Evolutionary conservation across 257 asterid genomes (phyloP), one percentile per base, ranked within the genome.

Genomic region (Solanum pimpinellifolium): DNA sequence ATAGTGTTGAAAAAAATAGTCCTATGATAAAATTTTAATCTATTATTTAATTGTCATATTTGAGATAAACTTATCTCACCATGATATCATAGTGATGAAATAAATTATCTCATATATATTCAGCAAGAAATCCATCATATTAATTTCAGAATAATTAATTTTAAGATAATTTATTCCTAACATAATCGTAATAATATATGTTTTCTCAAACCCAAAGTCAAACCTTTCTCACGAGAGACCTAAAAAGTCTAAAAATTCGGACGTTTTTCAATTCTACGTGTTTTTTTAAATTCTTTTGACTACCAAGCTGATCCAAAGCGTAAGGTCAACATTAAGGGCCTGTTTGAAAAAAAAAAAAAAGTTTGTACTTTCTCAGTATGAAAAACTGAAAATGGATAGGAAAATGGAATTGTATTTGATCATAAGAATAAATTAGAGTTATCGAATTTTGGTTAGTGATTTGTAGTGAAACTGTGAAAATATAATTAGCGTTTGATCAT

Each of bases 81-180:
- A 49, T 16, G 1, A 39, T 39, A 39, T 7, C 10, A 39, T 39
- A 39, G 11, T 39, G 0, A 39, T 39, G 0, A 39, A 39, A 39
- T 39, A 39, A 39, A 7, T 8, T 39, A 39, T 39, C 42, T 41
- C 21, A 49, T 49, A 15, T 2, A 15, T 49, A 4, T 47, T 2
- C 0, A 4, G 1, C 0, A 1, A 47, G 5, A 47, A 47, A 5
- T 2, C 0, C 4, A 46, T 4, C 4, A 12, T 11, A 4, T 44
- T 44, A 44, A 3, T 44, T 1, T 4, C 5, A 42, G 1, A 11
- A 42, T 39, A 7, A 37, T 6, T 8, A 39, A 39, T 7, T 39
- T 1, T 1, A 5, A 1, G 1, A 52, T 1, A 49, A 52, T 0
- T 52, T 52, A 0, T 52, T 52, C 3, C 23, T 0, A 16, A 16